phyloP scores from a whole-genome alignment of 169 alveolate genomes.

The Plasmodium relictum region DNA sequence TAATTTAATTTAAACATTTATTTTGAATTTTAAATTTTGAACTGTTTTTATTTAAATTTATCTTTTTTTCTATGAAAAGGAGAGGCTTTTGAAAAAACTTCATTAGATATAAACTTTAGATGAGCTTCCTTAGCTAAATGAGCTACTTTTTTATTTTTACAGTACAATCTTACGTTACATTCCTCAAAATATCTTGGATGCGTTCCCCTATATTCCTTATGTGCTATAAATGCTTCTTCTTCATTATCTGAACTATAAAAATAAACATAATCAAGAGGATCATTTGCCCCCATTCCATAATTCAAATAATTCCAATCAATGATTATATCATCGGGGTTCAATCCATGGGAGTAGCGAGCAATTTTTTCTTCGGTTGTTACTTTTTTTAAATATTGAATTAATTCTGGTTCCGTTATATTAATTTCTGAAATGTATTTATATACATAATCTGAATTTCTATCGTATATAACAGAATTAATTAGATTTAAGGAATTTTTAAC shows the following conservation, averaged over 20 bases:
- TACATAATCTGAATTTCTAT: conserved; percentile 62
- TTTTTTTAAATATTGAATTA: conserved; percentile 48
- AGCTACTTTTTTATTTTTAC: conserved; percentile 72
- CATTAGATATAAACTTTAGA: conserved; percentile 49
- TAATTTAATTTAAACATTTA: too few relatives aligned
- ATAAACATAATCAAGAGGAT: conserved; percentile 66
- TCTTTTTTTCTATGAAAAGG: conserved; percentile 30
- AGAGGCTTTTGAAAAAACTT: conserved; percentile 40
- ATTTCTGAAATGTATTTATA: conserved; percentile 68
- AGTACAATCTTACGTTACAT: conserved; percentile 60
- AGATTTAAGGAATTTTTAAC: conserved; percentile 43
- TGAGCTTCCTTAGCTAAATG: conserved; percentile 75
- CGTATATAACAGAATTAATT: conserved; percentile 71
- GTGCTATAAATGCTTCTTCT: conserved; percentile 69
- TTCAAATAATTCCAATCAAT: conserved; percentile 73
- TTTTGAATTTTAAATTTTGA: background rate
- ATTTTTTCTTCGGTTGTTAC: conserved; percentile 63
- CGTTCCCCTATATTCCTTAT: conserved; percentile 67
- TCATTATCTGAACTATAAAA: conserved; percentile 73
- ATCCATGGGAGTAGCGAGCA: conserved; percentile 66
- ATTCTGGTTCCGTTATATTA: conserved; percentile 62
- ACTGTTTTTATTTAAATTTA: conserved; percentile 1
- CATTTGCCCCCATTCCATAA: conserved; percentile 76
- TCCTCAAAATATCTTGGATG: conserved; percentile 72
- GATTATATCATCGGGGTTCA: conserved; percentile 69